These are phyloP conservation scores for Candida chilensis DNA, from an alignment of 805 yeast species.

Conservation along the genomic window DNA sequence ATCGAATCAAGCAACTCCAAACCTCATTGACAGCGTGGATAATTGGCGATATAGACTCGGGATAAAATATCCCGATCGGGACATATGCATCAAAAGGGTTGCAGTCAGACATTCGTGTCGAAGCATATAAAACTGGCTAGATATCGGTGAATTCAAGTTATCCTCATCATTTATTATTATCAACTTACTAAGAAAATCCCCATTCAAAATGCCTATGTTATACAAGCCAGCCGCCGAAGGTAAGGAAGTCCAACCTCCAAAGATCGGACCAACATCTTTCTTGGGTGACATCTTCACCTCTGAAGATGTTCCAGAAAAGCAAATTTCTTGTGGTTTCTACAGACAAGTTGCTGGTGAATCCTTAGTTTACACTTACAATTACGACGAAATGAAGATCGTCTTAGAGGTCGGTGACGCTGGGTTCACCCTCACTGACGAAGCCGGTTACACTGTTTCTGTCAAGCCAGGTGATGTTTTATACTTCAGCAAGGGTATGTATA, in stretches of 20 bases:
- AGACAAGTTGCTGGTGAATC: slow-evolving; percentile 32
- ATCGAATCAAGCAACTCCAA: no score
- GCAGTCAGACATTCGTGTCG: no score
- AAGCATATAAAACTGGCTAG: no score
- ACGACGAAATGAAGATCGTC: slow-evolving; percentile 59
- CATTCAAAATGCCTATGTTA: slow-evolving; percentile 27
- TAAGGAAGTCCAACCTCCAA: slow-evolving; percentile 26
- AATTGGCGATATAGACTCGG: no score
- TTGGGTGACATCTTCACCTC: slow-evolving; percentile 30
- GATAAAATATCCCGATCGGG: no score
- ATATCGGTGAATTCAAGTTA: no score
- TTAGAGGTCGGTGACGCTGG: slow-evolving; percentile 61
- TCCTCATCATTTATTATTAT: no score
- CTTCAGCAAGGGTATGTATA: slow-evolving; percentile 64
- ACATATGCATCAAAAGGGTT: no score
- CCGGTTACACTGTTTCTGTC: slow-evolving; percentile 48
- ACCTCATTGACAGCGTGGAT: no score
- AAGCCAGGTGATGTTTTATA: slow-evolving; percentile 61
- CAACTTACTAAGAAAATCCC: no score
- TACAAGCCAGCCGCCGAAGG: slow-evolving; percentile 33
- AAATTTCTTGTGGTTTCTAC: slow-evolving; percentile 30
- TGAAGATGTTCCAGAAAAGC: slow-evolving; percentile 26
- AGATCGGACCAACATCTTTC: slow-evolving; percentile 33
- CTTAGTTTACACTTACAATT: slow-evolving; percentile 25
- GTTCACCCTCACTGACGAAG: slow-evolving; percentile 54